Evolutionary conservation across 1,139 yeast genomes (phyloP).

Genomic region (Suhomyces maxii): DNA sequence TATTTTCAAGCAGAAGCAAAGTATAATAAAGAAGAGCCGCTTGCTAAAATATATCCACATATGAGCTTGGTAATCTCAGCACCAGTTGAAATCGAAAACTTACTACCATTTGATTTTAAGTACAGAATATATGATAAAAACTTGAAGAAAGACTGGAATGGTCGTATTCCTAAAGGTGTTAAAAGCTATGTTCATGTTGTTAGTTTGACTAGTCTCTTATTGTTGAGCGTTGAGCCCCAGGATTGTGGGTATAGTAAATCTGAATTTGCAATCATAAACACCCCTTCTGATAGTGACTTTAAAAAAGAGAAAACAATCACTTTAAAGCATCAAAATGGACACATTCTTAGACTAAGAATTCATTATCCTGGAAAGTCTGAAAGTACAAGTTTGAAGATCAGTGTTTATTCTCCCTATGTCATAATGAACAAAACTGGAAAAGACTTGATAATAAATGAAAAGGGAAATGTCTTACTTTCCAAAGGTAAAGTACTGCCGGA

Average conservation of each 20-base stretch:
- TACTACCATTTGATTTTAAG: conserved; percentile 77
- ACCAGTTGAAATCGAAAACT: conserved; percentile 81
- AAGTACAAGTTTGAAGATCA: conserved; percentile 59
- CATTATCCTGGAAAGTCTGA: conserved; percentile 56
- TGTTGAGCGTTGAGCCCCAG: conserved; percentile 70
- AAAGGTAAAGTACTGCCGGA: conserved; percentile 23
- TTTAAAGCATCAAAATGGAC: conserved; percentile 62
- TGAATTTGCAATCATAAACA: conserved; percentile 78
- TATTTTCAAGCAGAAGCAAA: conserved; percentile 76
- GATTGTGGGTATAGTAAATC: conserved; percentile 67
- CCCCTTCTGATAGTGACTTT: conserved; percentile 56
- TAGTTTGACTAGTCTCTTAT: conserved; percentile 64
- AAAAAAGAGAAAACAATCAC: conserved; percentile 53
- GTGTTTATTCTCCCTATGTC: conserved; percentile 82
- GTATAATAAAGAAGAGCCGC: conserved; percentile 62
- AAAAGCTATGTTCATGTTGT: conserved; percentile 79
- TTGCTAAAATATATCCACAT: conserved; percentile 79
- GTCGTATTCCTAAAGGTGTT: conserved; percentile 61
- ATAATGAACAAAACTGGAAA: conserved; percentile 78
- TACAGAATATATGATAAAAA: conserved; percentile 79
- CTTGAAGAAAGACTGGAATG: conserved; percentile 69
- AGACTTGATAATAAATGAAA: conserved; percentile 59
- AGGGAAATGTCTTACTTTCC: conserved; percentile 51
- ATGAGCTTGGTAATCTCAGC: conserved; percentile 78
- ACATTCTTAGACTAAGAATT: conserved; percentile 59